Conservation (phyloP, 495 filamentous ascomycete genomes). For the Tuber brumale region DNA sequence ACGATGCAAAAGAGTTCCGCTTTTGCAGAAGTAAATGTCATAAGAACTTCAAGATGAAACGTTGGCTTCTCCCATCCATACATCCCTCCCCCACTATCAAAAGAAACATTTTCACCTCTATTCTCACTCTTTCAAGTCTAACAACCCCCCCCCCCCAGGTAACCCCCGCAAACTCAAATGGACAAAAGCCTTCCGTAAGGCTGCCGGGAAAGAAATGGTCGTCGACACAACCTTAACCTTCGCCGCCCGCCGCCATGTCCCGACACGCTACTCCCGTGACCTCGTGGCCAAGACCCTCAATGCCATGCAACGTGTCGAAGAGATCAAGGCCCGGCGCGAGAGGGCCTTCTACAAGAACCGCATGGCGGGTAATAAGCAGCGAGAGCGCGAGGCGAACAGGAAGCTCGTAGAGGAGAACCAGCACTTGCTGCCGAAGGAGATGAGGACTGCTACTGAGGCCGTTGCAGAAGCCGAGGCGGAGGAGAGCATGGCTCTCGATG, state of each 20-base stretch:
- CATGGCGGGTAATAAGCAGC: conserved; percentile 80
- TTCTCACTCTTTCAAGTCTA: neutral
- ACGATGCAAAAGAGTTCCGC: conserved; percentile 66
- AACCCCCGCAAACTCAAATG: conserved; percentile 72
- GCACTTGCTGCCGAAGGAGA: conserved; percentile 67
- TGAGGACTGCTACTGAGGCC: conserved; percentile 54
- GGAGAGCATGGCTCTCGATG: conserved; percentile 37
- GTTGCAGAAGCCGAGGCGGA: conserved; percentile 49
- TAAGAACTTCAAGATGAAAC: conserved; percentile 99
- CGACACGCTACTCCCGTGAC: conserved; percentile 89
- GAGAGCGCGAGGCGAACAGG: conserved; percentile 67
- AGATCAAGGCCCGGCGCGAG: conserved; percentile 79
- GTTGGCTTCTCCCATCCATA: conserved; percentile 45
- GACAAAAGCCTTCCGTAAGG: conserved; percentile 77
- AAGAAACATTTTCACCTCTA: neutral
- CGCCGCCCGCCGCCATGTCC: conserved; percentile 85
- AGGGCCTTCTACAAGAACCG: conserved; percentile 84
- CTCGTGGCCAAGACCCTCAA: conserved; percentile 76
- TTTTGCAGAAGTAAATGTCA: conserved; percentile 88
- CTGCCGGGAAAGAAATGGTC: conserved; percentile 80
- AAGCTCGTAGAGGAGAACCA: conserved; percentile 86
- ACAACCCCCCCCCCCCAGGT: conserved; percentile 16
- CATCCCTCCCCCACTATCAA: neutral
- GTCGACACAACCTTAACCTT: conserved; percentile 92
- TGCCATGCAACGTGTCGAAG: conserved; percentile 83